These are phyloP conservation scores for Yamadazyma dendronema DNA, from an alignment of 1,139 yeast genomes.

Conservation along the genomic window DNA sequence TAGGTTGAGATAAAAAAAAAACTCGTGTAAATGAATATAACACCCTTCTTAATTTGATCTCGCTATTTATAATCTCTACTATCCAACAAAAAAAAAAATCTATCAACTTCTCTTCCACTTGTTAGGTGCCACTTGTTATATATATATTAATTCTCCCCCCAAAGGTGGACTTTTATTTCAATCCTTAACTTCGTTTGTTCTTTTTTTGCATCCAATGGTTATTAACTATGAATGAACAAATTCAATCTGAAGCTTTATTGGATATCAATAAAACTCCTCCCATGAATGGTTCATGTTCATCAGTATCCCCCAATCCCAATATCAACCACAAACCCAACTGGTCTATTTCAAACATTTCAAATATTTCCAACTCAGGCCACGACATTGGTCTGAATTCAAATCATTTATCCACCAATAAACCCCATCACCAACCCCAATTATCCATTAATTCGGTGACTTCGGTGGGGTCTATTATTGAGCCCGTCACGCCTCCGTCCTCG, in stretches of 20 bases:
- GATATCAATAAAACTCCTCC: conserved; percentile 1
- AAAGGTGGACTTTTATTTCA: background rate
- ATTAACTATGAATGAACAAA: conserved; percentile 7
- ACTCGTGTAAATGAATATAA: conserved; percentile 14
- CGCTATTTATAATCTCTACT: conserved; percentile 12
- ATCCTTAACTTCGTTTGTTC: conserved; percentile 1
- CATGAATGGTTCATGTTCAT: conserved; percentile 6
- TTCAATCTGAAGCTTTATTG: conserved; percentile 7
- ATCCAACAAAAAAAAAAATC: conserved; percentile 8
- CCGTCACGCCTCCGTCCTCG: conserved; percentile 36
- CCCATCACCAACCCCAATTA: conserved; percentile 13
- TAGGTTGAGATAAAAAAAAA: conserved; percentile 2
- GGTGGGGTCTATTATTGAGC: conserved; percentile 35
- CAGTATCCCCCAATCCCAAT: background rate
- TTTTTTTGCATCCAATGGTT: conserved; percentile 5
- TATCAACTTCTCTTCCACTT: background rate
- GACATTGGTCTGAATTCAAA: background rate
- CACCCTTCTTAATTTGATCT: conserved; percentile 16
- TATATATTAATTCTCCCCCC: background rate
- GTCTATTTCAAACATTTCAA: conserved; percentile 4
- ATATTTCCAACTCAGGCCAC: conserved; percentile 1
- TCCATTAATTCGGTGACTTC: conserved; percentile 29
- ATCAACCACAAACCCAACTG: conserved; percentile 6
- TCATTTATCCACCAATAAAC: background rate
- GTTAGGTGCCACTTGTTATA: background rate